Conservation (phyloP, 2,329 filamentous ascomycete species). For the Hypoxylon sp. region DNA sequence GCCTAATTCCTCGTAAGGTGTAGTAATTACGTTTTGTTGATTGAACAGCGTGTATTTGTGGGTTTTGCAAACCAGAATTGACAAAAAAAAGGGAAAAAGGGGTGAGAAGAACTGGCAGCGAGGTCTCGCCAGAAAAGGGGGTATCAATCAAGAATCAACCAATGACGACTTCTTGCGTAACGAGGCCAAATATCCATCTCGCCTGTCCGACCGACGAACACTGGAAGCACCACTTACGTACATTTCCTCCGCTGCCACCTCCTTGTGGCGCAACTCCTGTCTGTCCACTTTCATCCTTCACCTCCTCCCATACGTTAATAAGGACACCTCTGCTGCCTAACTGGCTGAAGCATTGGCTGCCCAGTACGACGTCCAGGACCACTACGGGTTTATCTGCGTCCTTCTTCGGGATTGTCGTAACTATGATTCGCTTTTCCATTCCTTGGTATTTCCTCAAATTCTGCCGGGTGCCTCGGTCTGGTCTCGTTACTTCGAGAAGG, state of each 20-base stretch:
- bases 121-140: constrained; percentile 20
- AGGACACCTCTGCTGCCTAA: constrained; percentile 89
- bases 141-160: constrained; percentile 43
- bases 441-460: constrained; percentile 72
- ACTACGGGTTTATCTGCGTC: constrained; percentile 68
- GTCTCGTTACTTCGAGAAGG: constrained; percentile 82
- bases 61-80: constrained; percentile 24
- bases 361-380: constrained; percentile 85
- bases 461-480: constrained; percentile 72
- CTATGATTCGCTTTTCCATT: constrained; percentile 86
- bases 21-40: constrained; percentile 19
- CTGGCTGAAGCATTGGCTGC: constrained; percentile 85
- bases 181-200: constrained; percentile 66
- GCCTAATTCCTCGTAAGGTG: constrained; percentile 26
- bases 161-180: constrained; percentile 68
- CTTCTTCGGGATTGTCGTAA: constrained; percentile 77
- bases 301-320: constrained; percentile 86
- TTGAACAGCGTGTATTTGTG: constrained; percentile 3
- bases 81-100: constrained; percentile 25
- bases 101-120: neutral
- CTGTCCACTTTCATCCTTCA: constrained; percentile 71
- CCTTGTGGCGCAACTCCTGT: constrained; percentile 65
- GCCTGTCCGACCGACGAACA: constrained; percentile 66
- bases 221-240: constrained; percentile 75
- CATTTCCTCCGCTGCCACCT: constrained; percentile 65